Evolutionary conservation across 2,329 filamentous ascomycete genomes (phyloP), one percentile per base, ranked within the genome.

Genomic region (Penicillium griseofulvum): DNA sequence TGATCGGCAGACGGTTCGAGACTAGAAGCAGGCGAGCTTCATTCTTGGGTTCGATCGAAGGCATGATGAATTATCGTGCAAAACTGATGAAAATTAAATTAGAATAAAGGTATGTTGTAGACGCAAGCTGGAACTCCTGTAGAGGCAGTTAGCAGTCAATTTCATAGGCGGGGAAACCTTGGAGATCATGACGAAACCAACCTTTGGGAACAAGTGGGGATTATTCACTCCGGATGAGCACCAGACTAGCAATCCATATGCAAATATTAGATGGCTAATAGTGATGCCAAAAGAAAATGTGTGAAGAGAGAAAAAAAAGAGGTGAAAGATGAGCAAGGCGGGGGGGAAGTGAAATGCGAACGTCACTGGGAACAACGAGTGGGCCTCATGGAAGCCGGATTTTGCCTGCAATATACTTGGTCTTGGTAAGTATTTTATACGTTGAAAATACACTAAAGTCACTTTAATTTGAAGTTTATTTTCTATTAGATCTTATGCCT

Each of bases 1-100:
- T 97, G 74, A 97, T 95, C 55, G 94, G 93, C 39, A 97, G 83
- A 52, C 94, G 90, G 73, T 99, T 99, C 34, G 93, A 97, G 65
- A 97, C 87, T 45, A 97, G 86, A 49, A 97, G 83, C 50, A 97
- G 81, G 46, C 84, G 71, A 19, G 74, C 69, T 57, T 74, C 73
- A 49, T 70, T 73, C 49, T 63, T 55, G 49, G 66, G 58, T 52
- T 65, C 71, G 46, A 68, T 56, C 24, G 68, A 65, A 50, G 72
- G 67, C 74, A 76, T 76, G 54, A 56, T 29, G 56, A 37, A 45
- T 34, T 7, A 29, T 22, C n/a, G 45, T 51, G 31, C 10, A 11
- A 22, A 52, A 22, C 28, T 4, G 11, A 34, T 39, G 48, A 38
- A 17, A 16, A 29, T 17, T 31, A 44, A 5, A 49, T 33, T 17